Evolutionary conservation across 257 asterid genomes (phyloP), one percentile per base, ranked within the genome.

Genomic region (Salvia splendens): DNA sequence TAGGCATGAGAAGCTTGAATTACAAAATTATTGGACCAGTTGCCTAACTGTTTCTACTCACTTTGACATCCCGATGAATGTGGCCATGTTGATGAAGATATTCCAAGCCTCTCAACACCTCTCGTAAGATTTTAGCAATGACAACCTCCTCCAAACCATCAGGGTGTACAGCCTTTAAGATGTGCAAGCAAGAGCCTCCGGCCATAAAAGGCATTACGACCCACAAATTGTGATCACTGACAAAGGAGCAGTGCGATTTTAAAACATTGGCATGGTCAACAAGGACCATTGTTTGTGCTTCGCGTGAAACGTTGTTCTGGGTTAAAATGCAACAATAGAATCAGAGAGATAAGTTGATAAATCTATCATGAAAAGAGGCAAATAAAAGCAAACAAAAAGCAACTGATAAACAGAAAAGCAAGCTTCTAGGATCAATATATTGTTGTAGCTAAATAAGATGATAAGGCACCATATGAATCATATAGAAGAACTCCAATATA

Each of bases 11-110:
- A 28, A 14, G 46, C 56, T 42, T n/a, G 45, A 52, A 73, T n/a
- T 28, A 64, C 33, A 49, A 28, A 66, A 51, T 14, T 6, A 49
- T 12, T 46, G 40, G 46, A 9, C 41, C 17, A 69, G 40, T 2
- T 68, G 76, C 47, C 65, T 69, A 64, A 65, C 53, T 32, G 24
- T 50, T 50, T 24, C 46, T 63, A 82, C 95, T 83, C 75, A 94
- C 99, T 80, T 94, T 94, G 48, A 94, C 93, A 81, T 94, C 97
- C 30, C 99, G 89, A 75, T 94, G 99, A 72, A 94, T 94, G 82
- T 86, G 97, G 42, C 99, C 99, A 62, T 94, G 98, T 69, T 91
- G 88, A 70, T 91, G 99, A 74, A 94, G 99, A 77, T 94, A 94
- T 32, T 91, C 96, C 85, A 94, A 87, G 47, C 96, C 96, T 82